Base-by-base conservation (phyloP, 2,329 filamentous ascomycete species). In the Aureobasidium pullulans region DNA sequence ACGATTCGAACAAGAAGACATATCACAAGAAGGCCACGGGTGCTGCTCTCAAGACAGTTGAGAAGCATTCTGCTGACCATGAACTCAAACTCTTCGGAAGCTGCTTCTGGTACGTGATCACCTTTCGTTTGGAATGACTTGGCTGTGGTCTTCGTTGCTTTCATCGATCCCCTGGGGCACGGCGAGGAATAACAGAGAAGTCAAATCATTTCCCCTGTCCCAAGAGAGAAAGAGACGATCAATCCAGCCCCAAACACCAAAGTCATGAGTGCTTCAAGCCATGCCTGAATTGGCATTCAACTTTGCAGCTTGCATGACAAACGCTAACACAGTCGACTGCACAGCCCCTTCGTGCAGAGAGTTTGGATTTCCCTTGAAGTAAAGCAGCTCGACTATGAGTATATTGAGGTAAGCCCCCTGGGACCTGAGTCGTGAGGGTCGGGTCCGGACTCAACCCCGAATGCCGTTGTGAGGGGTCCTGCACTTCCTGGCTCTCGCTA, bases 321-420 rank as follows among this genome's bases (percentile, higher is more conserved):
- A 54, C 28, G 50, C 37, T 54, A 34, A 54, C 37, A 19, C n/a
- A 19, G 37, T 8, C 19, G 8, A 43, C 16, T 16, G 1, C 15
- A 13, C 46, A 89, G 87, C 68, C 90, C 90, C 29, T 94, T 93
- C 69, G 90, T 90, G 1, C 90, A 95, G 70, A 84, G 90, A 16
- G 88, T 94, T 29, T 96, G 90, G 90, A 94, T 96, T 64, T 88
- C 90, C 1, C 79, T 96, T 37, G 90, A 96, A 71, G 79, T 85
- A 66, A 94, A 94, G 70, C 81, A 83, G 16, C 79, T 94, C 8
- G 76, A 82, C 39, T 96, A 96, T 69, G 89, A 95, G 69, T 96
- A 95, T 72, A 86, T 90, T 66, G 90, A 96, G 16, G 19, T 39
- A 40, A 52, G 34, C 3, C 15, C 19, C 13, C 39, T 29, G 6